Percentiles rank a stretch among this genome's conserved stretches.
Conservation (phyloP, 345 rosid genomes). For the Eucalyptus decipiens region DNA sequence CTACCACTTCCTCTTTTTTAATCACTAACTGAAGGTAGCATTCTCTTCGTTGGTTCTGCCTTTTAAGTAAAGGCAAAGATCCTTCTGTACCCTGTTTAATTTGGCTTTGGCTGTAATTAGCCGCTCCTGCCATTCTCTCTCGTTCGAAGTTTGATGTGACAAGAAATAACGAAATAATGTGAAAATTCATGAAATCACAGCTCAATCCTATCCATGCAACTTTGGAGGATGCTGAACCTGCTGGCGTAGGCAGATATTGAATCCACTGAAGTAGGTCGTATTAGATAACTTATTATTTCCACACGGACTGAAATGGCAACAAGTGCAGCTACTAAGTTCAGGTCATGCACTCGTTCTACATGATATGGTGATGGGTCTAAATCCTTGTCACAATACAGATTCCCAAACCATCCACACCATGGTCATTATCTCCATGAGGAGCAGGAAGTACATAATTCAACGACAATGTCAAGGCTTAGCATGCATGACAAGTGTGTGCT, state of each 20-base stretch:
- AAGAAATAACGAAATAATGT: not conserved
- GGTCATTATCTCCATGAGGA: not conserved
- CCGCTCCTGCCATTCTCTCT: not conserved
- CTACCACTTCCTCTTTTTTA: not conserved
- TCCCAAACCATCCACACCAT: not conserved
- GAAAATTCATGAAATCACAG: not conserved
- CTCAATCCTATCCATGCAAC: not conserved
- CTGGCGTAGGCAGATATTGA: not conserved
- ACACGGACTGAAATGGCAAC: not conserved
- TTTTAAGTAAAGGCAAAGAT: not conserved
- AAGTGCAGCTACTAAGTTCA: not conserved
- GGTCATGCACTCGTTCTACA: not conserved
- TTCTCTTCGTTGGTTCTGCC: not conserved
- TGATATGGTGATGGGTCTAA: not conserved
- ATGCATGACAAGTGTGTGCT: not conserved
- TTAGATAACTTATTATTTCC: not conserved
- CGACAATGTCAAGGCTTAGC: not conserved
- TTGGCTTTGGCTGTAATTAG: not conserved
- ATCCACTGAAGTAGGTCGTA: not conserved
- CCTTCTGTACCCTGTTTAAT: not conserved
- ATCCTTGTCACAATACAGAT: not conserved
- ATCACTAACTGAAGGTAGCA: not conserved
- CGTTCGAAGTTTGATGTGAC: not conserved
- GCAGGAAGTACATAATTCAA: not conserved
- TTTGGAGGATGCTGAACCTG: not conserved